Percentiles rank a stretch among this genome's conserved stretches.
Evolutionary conservation across 345 rosid genomes (phyloP).

Genomic region (Gossypium thurberi): DNA sequence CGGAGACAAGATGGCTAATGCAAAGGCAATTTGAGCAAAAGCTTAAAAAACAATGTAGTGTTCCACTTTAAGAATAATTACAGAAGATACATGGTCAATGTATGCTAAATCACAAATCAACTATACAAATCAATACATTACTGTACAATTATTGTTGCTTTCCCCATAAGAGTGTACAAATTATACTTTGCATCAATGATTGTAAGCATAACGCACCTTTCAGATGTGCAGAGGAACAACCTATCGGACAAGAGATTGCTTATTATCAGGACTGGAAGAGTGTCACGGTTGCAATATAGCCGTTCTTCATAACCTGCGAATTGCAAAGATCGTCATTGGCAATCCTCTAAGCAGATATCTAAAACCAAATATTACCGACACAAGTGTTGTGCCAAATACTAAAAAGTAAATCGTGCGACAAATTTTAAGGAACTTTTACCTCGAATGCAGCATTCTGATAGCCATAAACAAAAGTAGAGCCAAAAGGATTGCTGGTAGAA

Average conservation of each 20-base stretch:
- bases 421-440: constrained; percentile 33
- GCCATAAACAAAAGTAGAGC: constrained; percentile 92
- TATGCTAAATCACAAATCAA: background rate
- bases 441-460: constrained; percentile 92
- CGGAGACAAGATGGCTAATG: background rate
- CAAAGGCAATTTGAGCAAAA: background rate
- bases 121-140: constrained; percentile 21
- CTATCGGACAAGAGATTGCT: constrained; percentile 11
- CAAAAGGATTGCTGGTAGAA: constrained; percentile 88
- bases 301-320: constrained; percentile 94
- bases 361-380: background rate
- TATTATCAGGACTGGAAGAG: constrained; percentile 80
- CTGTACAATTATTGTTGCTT: constrained; percentile 16
- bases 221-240: constrained; percentile 6
- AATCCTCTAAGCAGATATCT: background rate
- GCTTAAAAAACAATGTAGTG: background rate
- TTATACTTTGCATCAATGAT: background rate
- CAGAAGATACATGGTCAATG: background rate
- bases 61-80: background rate
- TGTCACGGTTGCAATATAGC: constrained; percentile 79
- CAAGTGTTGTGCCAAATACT: background rate
- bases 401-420: background rate
- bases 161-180: background rate
- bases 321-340: constrained; percentile 15
- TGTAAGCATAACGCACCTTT: constrained; percentile 9